phyloP scores from a whole-genome alignment of 2,329 filamentous ascomycete species.

The Zalaria sp. region DNA sequence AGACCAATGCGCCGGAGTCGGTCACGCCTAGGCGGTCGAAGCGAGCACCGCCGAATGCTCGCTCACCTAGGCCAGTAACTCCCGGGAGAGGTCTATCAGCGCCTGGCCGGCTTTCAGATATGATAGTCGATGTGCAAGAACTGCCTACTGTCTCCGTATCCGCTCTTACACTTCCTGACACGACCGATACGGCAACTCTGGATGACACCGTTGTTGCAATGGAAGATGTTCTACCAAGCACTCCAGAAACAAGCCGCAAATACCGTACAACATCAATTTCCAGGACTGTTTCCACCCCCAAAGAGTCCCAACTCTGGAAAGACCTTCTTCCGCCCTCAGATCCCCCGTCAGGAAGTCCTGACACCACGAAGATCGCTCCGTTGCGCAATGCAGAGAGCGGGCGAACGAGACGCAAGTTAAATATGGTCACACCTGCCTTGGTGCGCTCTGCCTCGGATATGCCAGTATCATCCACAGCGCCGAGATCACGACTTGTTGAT shows the following conservation, averaged over 20 bases:
- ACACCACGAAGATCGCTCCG: background rate
- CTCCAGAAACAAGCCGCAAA: background rate
- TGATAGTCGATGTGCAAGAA: constrained; percentile 10
- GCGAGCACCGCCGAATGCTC: too few relatives aligned
- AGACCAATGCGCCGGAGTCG: too few relatives aligned
- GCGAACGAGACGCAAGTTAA: background rate
- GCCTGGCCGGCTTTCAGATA: constrained; percentile 14
- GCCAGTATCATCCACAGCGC: background rate
- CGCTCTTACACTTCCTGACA: too few relatives aligned
- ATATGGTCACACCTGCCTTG: background rate
- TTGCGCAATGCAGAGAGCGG: background rate
- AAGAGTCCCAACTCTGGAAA: constrained; percentile 17
- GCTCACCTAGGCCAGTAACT: too few relatives aligned
- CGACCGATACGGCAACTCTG: too few relatives aligned
- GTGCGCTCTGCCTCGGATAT: background rate
- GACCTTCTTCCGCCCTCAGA: constrained; percentile 10
- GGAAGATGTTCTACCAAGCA: constrained; percentile 5
- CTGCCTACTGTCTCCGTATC: too few relatives aligned
- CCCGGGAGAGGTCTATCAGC: constrained; percentile 8
- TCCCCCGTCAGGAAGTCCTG: background rate
- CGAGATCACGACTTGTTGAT: constrained; percentile 16
- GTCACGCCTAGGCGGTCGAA: too few relatives aligned
- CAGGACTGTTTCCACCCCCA: constrained; percentile 12
- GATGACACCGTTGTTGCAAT: too few relatives aligned
- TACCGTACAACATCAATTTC: background rate